Evolutionary conservation across 192 early-diverging fungal species (phyloP), one percentile per base, ranked within the genome.

Genomic region (Podila horticola): DNA sequence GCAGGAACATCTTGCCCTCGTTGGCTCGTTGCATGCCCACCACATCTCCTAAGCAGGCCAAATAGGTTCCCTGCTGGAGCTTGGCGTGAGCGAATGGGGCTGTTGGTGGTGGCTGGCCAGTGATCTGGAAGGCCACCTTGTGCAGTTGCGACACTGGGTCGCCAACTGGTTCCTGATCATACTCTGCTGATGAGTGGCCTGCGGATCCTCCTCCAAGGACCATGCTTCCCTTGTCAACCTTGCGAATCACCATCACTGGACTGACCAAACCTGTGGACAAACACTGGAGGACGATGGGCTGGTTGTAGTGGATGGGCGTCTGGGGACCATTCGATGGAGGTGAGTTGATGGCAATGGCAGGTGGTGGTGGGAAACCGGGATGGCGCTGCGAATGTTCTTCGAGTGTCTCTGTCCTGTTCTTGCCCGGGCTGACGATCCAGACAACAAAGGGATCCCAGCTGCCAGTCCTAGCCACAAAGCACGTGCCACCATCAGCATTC

Each of bases 401-500:
- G 31, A 77, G 72, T 3, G 73, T 83, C 33, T 90, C 87, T 9
- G 74, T 75, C 67, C 88, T 82, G 8, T 77, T 74, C 52, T 90
- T 75, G 17, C 90, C 79, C 17, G 91, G 90, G 71, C 95, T 88
- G 22, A 94, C 91, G 7, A 92, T 88, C 94, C 93, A 96, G 55
- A 97, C 91, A 38, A 92, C 88, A 77, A 95, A 96, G 24, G 93
- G 92, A 69, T 95, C 93, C 96, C 96, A 97, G n/a, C 86, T 84
- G 20, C 90, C 86, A 49, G 90, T 92, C 49, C 93, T 85, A 5
- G 90, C 91, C 31, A 93, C 92, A 87, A 94, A 95, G 41, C 91
- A 92, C 1, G 92, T 93, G 41, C 86, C 86, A 3, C 85, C 84
- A 30, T 72, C 79, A 17, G 76, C 71, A 36, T 74, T 72, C 19